Evolutionary conservation across 148 eudicot species (phyloP).

Genomic region (Cornus florida): DNA sequence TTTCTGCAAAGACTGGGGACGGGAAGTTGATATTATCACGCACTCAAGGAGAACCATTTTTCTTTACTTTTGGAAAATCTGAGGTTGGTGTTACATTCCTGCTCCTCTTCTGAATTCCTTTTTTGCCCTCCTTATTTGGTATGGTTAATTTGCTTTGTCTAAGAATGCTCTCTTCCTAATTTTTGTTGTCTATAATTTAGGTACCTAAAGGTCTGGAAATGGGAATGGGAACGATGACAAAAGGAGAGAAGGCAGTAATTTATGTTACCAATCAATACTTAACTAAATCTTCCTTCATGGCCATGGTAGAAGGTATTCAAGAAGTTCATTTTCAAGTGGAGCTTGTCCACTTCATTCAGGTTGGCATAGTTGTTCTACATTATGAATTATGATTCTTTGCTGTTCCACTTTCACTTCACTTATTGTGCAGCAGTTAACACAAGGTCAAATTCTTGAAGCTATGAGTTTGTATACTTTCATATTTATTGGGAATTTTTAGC

Average conservation of each 20-base stretch:
- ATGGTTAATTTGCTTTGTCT: not conserved
- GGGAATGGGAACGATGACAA: constrained; percentile 94
- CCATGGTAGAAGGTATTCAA: constrained; percentile 42
- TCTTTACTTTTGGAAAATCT: constrained; percentile 86
- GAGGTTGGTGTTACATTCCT: constrained; percentile 52
- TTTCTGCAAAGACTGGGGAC: constrained; percentile 75
- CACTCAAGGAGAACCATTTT: constrained; percentile 67
- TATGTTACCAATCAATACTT: constrained; percentile 70
- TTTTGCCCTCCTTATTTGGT: constrained; percentile 3
- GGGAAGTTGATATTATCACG: constrained; percentile 62
- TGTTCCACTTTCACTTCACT: not conserved
- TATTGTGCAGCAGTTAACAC: not conserved
- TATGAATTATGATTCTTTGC: not conserved
- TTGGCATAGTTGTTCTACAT: constrained; percentile 21
- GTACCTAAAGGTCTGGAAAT: constrained; percentile 93
- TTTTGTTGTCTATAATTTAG: constrained; percentile 32
- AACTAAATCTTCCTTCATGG: constrained; percentile 56
- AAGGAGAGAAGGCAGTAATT: constrained; percentile 80
- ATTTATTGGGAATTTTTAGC: not conserved
- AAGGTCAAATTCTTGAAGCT: not conserved
- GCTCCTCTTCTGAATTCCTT: not conserved
- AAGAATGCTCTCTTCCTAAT: not conserved
- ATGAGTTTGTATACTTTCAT: not conserved
- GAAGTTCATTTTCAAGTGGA: constrained; percentile 98
- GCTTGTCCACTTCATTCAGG: constrained; percentile 95